A percentile compares a stretch with the other conserved stretches of the same genome.
phyloP scores from a whole-genome alignment of 2,329 filamentous ascomycete genomes.

The Cladophialophora carrionii region DNA sequence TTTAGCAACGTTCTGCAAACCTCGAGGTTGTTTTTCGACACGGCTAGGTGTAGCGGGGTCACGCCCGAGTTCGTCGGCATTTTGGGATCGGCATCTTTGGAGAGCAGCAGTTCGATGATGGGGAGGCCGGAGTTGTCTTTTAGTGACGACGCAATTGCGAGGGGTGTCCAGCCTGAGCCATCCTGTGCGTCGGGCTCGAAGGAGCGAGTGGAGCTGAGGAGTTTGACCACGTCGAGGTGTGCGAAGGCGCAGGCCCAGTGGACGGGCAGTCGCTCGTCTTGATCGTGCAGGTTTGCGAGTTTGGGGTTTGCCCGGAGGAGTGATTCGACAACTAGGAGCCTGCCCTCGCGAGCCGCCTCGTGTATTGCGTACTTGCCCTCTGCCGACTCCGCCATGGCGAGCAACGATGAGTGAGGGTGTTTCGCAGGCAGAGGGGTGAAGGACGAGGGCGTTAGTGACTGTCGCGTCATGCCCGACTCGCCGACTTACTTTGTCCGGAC shows the following conservation, averaged over 20 bases:
- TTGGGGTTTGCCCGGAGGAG: constrained; percentile 65
- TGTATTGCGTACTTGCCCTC: constrained; percentile 77
- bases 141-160: constrained; percentile 56
- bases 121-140: constrained; percentile 51
- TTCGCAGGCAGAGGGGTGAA: not conserved
- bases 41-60: constrained; percentile 88
- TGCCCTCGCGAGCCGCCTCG: constrained; percentile 81
- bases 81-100: constrained; percentile 53
- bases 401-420: not conserved
- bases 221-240: constrained; percentile 70
- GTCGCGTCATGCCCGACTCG: not conserved
- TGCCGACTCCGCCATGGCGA: constrained; percentile 11
- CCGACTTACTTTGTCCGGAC: no score
- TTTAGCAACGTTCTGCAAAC: constrained; percentile 76
- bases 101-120: constrained; percentile 51
- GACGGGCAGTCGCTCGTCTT: constrained; percentile 84
- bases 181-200: constrained; percentile 43
- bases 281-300: constrained; percentile 72
- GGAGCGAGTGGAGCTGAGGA: constrained; percentile 54
- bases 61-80: constrained; percentile 54
- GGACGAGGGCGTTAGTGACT: not conserved
- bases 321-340: constrained; percentile 45
- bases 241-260: constrained; percentile 95
- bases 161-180: constrained; percentile 54
- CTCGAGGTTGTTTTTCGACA: constrained; percentile 86